phyloP scores from a whole-genome alignment of 371 early-diverging fungal species.

The Amoeboaphelidium protococcarum region DNA sequence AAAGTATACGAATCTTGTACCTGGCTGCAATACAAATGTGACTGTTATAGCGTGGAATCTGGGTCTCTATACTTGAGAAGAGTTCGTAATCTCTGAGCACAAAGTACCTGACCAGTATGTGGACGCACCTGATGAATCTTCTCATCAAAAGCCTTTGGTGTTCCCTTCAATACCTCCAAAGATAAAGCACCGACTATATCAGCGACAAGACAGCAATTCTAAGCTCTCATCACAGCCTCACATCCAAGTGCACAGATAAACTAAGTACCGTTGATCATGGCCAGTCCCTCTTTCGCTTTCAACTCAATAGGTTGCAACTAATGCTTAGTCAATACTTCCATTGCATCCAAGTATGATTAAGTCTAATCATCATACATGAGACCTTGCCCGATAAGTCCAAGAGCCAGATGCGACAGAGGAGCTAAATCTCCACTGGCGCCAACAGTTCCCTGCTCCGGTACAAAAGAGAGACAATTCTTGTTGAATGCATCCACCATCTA shows the following conservation, averaged over 20 bases:
- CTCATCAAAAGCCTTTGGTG: constrained; percentile 2
- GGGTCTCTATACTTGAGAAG: neutral
- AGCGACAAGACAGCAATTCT: neutral
- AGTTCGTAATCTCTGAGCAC: neutral
- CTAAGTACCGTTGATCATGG: constrained; percentile 6
- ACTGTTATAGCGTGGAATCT: neutral
- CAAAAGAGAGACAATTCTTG: neutral
- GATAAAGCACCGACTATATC: constrained; percentile 4
- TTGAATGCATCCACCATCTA: constrained; percentile 2
- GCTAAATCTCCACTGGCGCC: constrained; percentile 4
- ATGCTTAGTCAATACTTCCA: constrained; percentile 1
- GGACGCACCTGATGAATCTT: constrained; percentile 3
- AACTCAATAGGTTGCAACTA: constrained; percentile 1
- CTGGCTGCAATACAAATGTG: constrained; percentile 1
- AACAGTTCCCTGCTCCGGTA: constrained; percentile 4
- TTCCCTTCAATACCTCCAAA: constrained; percentile 4
- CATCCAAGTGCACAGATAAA: constrained; percentile 3
- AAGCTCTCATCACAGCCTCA: constrained; percentile 2
- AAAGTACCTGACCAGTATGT: constrained; percentile 2
- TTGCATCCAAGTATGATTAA: neutral
- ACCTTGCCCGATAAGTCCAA: constrained; percentile 3
- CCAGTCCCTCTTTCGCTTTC: constrained; percentile 2
- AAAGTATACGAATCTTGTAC: constrained; percentile 5
- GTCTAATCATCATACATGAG: constrained; percentile 1
- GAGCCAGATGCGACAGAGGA: constrained; percentile 2